phyloP scores from a whole-genome alignment of 2,329 filamentous ascomycete genomes.

The Aspergillus sp. region DNA sequence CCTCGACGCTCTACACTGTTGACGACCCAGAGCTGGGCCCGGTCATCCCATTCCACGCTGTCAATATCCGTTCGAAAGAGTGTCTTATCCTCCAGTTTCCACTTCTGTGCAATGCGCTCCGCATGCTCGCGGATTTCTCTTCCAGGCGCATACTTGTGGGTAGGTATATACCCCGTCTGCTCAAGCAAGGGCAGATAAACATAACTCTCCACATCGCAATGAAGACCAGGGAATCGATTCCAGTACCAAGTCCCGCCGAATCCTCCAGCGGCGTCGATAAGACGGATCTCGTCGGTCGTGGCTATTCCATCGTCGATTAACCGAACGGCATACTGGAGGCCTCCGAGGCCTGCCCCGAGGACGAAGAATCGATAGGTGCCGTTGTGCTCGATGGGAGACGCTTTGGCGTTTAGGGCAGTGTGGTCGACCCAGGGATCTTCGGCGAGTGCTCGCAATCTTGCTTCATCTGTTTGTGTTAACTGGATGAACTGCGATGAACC shows the following conservation, averaged over 20 bases:
- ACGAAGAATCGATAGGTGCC: background rate
- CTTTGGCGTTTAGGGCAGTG: background rate
- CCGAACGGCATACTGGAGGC: background rate
- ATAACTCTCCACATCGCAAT: slow-evolving; percentile 60
- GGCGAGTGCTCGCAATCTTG: background rate
- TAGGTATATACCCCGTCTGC: slow-evolving; percentile 16
- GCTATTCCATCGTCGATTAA: background rate
- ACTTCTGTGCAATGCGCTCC: slow-evolving; percentile 3
- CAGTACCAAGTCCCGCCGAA: slow-evolving; percentile 43
- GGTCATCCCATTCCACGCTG: background rate
- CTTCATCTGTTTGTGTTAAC: background rate
- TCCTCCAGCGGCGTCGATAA: background rate
- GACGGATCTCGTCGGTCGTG: background rate
- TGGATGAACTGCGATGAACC: background rate
- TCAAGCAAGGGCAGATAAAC: slow-evolving; percentile 16
- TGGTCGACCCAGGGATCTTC: background rate
- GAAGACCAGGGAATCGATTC: slow-evolving; percentile 50
- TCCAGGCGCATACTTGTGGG: slow-evolving; percentile 7
- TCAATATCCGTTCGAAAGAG: background rate
- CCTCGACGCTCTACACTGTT: background rate
- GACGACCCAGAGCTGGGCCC: background rate
- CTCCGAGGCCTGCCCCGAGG: background rate
- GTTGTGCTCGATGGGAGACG: background rate
- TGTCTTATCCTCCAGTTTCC: background rate
- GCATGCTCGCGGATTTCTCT: slow-evolving; percentile 12